phyloP scores from a whole-genome alignment of 2,329 filamentous ascomycete species.

The Cyphellophora attinorum region DNA sequence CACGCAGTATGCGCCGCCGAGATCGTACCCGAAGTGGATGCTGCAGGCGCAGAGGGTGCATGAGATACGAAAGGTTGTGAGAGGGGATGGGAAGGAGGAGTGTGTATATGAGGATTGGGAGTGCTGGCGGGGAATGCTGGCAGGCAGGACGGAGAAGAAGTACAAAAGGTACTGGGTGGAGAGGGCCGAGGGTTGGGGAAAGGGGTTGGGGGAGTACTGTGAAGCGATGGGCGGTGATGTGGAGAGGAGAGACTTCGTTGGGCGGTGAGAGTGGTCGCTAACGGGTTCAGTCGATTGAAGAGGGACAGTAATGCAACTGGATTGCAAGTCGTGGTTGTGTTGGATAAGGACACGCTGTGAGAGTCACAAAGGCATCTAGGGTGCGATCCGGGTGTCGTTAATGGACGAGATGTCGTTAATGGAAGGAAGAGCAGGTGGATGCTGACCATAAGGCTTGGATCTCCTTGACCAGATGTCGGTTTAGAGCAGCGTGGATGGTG shows the following conservation, averaged over 20 bases:
- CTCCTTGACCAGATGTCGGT: too few species aligned
- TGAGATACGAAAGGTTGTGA: conserved; percentile 32
- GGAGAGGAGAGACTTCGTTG: conserved; percentile 22
- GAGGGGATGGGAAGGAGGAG: conserved; percentile 27
- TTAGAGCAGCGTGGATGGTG: too few species aligned
- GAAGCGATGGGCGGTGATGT: conserved; percentile 20
- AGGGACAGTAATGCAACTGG: too few species aligned
- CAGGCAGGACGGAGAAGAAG: conserved; percentile 33
- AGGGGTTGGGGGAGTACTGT: conserved; percentile 30
- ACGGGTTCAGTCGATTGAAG: too few species aligned
- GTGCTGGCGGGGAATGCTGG: conserved; percentile 31
- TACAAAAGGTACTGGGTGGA: conserved; percentile 26
- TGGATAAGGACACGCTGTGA: too few species aligned
- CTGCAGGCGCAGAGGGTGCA: conserved; percentile 37
- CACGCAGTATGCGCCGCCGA: conserved; percentile 20
- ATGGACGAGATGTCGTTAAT: too few species aligned
- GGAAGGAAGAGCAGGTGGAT: too few species aligned
- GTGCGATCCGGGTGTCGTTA: too few species aligned
- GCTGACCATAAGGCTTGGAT: too few species aligned
- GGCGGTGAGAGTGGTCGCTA: too few species aligned
- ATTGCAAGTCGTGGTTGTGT: too few species aligned
- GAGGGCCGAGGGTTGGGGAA: conserved; percentile 31
- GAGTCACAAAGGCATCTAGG: too few species aligned
- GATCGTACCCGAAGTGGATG: conserved; percentile 24
- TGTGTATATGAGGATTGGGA: conserved; percentile 29